phyloP scores from a whole-genome alignment of 163 green algal genomes.

The Trebouxia gelatinosa region DNA sequence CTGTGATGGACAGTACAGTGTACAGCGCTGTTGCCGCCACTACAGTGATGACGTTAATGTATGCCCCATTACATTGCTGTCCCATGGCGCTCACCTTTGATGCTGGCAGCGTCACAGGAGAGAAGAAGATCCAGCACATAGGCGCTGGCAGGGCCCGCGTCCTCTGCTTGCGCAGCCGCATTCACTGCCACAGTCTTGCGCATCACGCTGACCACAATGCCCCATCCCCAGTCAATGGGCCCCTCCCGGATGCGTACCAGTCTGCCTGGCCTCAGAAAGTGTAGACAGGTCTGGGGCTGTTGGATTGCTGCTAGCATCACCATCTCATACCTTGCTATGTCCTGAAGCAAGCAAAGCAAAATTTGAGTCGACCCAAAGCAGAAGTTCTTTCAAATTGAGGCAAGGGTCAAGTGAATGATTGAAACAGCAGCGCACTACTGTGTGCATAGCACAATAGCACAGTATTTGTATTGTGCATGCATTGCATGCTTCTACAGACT shows the following conservation, averaged over 20 bases:
- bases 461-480: no score
- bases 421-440: neutral
- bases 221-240: slow-evolving; percentile 80
- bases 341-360: slow-evolving; percentile 32
- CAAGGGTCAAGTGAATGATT: neutral
- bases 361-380: no score
- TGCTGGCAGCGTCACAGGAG: slow-evolving; percentile 1
- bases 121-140: slow-evolving; percentile 19
- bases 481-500: no score
- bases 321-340: slow-evolving; percentile 46
- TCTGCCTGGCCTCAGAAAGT: slow-evolving; percentile 81
- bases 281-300: slow-evolving; percentile 68
- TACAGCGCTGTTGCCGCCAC: no score
- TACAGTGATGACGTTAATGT: no score
- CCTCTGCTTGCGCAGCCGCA: neutral
- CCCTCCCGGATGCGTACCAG: slow-evolving; percentile 64
- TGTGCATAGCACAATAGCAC: no score
- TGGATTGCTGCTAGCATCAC: slow-evolving; percentile 54
- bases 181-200: slow-evolving; percentile 17
- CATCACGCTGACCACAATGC: slow-evolving; percentile 24
- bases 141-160: neutral
- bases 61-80: no score
- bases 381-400: neutral
- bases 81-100: slow-evolving; percentile 24
- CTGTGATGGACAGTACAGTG: no score